Evolutionary conservation across 805 yeast genomes (phyloP).

Genomic region (Barnettozyma pratensis): DNA sequence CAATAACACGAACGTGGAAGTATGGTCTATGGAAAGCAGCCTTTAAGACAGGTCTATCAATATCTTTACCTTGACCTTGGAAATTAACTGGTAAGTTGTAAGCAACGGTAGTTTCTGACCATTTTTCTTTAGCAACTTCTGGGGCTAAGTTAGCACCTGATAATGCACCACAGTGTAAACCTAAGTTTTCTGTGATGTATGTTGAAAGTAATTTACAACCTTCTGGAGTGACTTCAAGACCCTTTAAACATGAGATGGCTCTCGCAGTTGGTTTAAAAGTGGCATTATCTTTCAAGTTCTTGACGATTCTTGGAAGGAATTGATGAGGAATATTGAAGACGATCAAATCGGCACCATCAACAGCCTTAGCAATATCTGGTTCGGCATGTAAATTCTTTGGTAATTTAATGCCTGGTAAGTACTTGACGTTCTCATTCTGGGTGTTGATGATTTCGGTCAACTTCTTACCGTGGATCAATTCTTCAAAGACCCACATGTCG

Average conservation of each 20-base stretch:
- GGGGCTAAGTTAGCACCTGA: slow-evolving; percentile 97
- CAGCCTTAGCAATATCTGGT: slow-evolving; percentile 76
- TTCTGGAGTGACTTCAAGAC: slow-evolving; percentile 71
- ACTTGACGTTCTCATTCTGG: slow-evolving; percentile 89
- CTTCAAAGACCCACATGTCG: slow-evolving; percentile 97
- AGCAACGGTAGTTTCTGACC: slow-evolving; percentile 98
- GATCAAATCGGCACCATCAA: slow-evolving; percentile 75
- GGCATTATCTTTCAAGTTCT: slow-evolving; percentile 59
- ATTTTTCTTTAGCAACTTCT: slow-evolving; percentile 90
- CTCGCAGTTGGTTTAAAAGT: slow-evolving; percentile 63
- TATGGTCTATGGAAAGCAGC: slow-evolving; percentile 94
- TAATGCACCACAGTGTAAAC: slow-evolving; percentile 90
- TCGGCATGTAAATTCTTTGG: slow-evolving; percentile 87
- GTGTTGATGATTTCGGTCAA: slow-evolving; percentile 88
- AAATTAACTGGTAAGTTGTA: slow-evolving; percentile 66
- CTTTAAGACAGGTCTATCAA: slow-evolving; percentile 66
- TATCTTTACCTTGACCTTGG: slow-evolving; percentile 41
- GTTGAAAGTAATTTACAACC: slow-evolving; percentile 84
- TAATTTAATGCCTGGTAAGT: slow-evolving; percentile 81
- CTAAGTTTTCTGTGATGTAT: slow-evolving; percentile 72
- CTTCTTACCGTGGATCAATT: slow-evolving; percentile 60
- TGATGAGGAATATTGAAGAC: slow-evolving; percentile 97
- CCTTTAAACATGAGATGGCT: slow-evolving; percentile 95
- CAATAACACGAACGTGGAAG: slow-evolving; percentile 91
- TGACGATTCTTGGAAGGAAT: slow-evolving; percentile 73